phyloP scores from a whole-genome alignment of 805 yeast species.

The Saturnispora quitensis region DNA sequence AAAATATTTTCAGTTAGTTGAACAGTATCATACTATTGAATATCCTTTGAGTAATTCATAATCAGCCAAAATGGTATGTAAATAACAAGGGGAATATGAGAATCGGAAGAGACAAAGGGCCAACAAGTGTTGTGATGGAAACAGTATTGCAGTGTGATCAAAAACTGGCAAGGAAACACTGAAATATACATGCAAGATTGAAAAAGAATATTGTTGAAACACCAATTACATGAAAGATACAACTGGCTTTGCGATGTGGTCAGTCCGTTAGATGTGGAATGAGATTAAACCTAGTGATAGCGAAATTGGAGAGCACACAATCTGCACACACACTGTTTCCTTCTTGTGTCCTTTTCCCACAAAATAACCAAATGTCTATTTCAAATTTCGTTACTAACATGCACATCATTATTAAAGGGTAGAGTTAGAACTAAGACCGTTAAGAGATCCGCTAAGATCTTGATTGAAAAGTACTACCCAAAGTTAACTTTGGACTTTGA shows the following conservation, averaged over 20 bases:
- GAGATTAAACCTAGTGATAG: too few species aligned
- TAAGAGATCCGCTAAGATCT: slow-evolving; percentile 99
- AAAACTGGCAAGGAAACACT: not conserved
- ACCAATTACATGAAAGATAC: too few species aligned
- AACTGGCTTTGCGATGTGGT: too few species aligned
- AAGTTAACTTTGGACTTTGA: slow-evolving; percentile 98
- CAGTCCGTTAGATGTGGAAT: too few species aligned
- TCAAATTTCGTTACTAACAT: slow-evolving; percentile 4
- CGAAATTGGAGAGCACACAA: too few species aligned
- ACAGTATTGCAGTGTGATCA: not conserved
- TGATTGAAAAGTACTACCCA: slow-evolving; percentile 99
- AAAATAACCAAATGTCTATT: too few species aligned
- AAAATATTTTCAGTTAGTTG: slow-evolving; percentile 2
- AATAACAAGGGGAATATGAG: not conserved
- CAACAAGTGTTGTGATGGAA: too few species aligned
- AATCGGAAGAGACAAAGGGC: not conserved
- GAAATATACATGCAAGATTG: not conserved
- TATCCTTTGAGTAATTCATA: slow-evolving; percentile 4
- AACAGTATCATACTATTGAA: not conserved
- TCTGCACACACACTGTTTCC: too few species aligned
- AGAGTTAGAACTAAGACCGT: slow-evolving; percentile 99
- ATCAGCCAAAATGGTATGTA: slow-evolving; percentile 25
- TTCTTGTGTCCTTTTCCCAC: too few species aligned
- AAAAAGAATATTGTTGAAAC: too few species aligned
- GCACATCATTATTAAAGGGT: slow-evolving; percentile 53